These are phyloP conservation scores for Striga asiatica DNA, from an alignment of 257 asterid genomes.

Conservation along the genomic window DNA sequence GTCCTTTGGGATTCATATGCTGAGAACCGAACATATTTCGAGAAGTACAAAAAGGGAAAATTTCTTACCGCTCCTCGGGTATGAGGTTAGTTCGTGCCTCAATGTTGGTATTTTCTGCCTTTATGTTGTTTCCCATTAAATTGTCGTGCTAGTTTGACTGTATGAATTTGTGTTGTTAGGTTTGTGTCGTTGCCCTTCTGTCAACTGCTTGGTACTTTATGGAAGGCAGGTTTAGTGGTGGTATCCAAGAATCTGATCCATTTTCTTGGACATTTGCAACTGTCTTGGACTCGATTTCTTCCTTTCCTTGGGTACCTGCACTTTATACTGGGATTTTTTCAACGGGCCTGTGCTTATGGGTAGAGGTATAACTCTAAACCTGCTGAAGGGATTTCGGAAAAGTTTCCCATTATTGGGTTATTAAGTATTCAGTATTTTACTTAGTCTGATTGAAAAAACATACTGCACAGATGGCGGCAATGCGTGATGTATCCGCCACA, in stretches of 20 bases:
- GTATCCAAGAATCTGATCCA: slow-evolving; percentile 29
- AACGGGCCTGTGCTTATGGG: slow-evolving; percentile 65
- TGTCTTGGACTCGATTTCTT: slow-evolving; percentile 22
- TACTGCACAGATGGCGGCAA: slow-evolving; percentile 41
- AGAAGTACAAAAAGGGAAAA: slow-evolving; percentile 47
- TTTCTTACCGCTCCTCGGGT: slow-evolving; percentile 63
- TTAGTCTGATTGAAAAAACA: background rate
- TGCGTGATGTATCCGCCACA: slow-evolving; percentile 68
- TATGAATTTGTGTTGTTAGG: slow-evolving; percentile 28
- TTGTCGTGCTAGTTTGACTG: slow-evolving; percentile 7
- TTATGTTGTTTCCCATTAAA: background rate
- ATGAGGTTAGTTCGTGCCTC: slow-evolving; percentile 37
- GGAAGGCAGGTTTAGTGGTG: slow-evolving; percentile 33
- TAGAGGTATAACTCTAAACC: slow-evolving; percentile 39
- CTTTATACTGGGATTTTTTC: slow-evolving; percentile 72
- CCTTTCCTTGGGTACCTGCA: slow-evolving; percentile 83
- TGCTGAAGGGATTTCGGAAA: background rate
- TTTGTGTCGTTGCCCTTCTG: slow-evolving; percentile 53
- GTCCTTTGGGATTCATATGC: slow-evolving; percentile 74
- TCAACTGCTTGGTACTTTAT: slow-evolving; percentile 48
- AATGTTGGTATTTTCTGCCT: background rate
- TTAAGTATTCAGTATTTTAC: background rate
- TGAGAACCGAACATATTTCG: slow-evolving; percentile 65
- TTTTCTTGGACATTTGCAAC: slow-evolving; percentile 41
- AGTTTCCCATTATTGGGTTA: background rate